These are phyloP conservation scores for Alternaria alternata DNA, from an alignment of 2,329 filamentous ascomycete genomes.

Conservation along the genomic window DNA sequence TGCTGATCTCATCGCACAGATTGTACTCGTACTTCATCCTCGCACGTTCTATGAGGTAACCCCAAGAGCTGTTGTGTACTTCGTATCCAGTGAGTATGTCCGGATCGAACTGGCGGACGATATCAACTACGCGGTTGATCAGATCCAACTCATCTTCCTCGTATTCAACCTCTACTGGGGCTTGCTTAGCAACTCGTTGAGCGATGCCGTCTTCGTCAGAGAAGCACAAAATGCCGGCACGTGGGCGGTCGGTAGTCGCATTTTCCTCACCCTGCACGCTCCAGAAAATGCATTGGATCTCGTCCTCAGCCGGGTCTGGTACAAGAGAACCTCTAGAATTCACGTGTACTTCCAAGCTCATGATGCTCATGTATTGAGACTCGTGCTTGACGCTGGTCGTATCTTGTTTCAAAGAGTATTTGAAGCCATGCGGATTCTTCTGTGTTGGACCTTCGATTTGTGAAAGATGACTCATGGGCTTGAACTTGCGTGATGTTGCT, in stretches of 20 bases:
- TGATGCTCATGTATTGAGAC: slow-evolving; percentile 92
- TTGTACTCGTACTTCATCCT: slow-evolving; percentile 87
- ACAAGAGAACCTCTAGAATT: slow-evolving; percentile 83
- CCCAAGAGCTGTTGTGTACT: slow-evolving; percentile 93
- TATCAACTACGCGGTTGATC: slow-evolving; percentile 83
- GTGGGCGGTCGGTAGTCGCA: slow-evolving; percentile 61
- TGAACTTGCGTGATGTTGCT: slow-evolving; percentile 25
- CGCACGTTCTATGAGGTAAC: slow-evolving; percentile 91
- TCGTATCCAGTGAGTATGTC: slow-evolving; percentile 96
- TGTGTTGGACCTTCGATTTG: slow-evolving; percentile 92
- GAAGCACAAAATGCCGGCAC: slow-evolving; percentile 76
- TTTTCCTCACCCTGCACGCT: slow-evolving; percentile 80
- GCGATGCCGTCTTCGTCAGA: slow-evolving; percentile 68
- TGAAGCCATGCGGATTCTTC: slow-evolving; percentile 81
- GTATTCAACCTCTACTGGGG: slow-evolving; percentile 70
- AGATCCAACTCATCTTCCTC: slow-evolving; percentile 85
- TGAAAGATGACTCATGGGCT: slow-evolving; percentile 62
- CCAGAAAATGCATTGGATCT: slow-evolving; percentile 91
- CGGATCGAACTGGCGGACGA: slow-evolving; percentile 84
- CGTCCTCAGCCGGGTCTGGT: slow-evolving; percentile 90
- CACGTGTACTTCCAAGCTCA: slow-evolving; percentile 93
- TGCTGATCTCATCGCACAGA: slow-evolving; percentile 87
- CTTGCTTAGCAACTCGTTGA: slow-evolving; percentile 68
- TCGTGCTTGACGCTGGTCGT: slow-evolving; percentile 82
- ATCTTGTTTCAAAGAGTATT: slow-evolving; percentile 79